Percentiles rank a stretch among this genome's conserved stretches.
phyloP scores from a whole-genome alignment of 169 alveolate species.

The Amoebophrya sp. region DNA sequence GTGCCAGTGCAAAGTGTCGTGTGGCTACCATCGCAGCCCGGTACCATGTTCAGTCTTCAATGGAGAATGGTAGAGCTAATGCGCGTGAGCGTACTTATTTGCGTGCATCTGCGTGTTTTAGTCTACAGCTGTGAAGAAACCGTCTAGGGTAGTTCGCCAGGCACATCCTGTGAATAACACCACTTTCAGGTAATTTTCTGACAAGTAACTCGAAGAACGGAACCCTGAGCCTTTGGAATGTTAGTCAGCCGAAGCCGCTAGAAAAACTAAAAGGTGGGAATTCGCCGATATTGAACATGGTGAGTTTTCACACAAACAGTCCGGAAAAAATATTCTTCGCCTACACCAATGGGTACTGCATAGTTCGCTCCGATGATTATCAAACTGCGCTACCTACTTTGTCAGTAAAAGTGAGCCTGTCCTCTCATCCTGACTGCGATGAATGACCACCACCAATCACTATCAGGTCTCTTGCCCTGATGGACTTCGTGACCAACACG shows the following conservation, averaged over 20 bases:
- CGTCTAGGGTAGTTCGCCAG: too few species aligned
- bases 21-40: constrained; percentile 6
- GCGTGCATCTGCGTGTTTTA: too few species aligned
- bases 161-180: too few species aligned
- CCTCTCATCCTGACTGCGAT: too few species aligned
- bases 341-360: neutral
- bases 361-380: too few species aligned
- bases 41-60: too few species aligned
- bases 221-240: neutral
- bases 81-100: too few species aligned
- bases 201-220: neutral
- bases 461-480: neutral
- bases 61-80: too few species aligned
- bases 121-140: too few species aligned
- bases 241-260: neutral
- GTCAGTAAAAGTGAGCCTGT: too few species aligned
- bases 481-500: neutral
- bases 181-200: neutral
- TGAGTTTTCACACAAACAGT: neutral
- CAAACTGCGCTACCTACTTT: too few species aligned
- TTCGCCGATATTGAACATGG: neutral
- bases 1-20: neutral
- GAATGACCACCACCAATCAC: too few species aligned
- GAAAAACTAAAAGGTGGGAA: neutral
- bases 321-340: neutral